Evolutionary conservation across 495 filamentous ascomycete genomes (phyloP).

Genomic region (Halenospora varia): DNA sequence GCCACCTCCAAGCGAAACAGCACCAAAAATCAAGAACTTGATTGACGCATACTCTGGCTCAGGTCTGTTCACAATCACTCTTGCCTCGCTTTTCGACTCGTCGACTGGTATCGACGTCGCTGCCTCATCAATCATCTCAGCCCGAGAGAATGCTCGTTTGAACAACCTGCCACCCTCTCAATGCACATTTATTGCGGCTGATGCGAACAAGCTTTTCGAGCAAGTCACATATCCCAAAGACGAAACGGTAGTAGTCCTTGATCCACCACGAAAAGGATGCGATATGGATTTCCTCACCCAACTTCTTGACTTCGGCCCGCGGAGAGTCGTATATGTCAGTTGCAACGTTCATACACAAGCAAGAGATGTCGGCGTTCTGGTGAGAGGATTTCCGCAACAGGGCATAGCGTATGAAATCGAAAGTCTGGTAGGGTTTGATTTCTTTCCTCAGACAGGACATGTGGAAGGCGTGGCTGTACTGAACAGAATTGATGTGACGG

Average conservation of each 20-base stretch:
- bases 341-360: conserved; percentile 99
- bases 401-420: conserved; percentile 77
- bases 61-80: conserved; percentile 93
- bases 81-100: conserved; percentile 72
- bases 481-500: conserved; percentile 44
- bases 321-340: conserved; percentile 84
- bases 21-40: conserved; percentile 65
- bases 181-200: conserved; percentile 77
- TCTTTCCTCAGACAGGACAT: conserved; percentile 97
- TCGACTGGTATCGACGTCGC: conserved; percentile 53
- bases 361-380: conserved; percentile 80
- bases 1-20: conserved; percentile 32
- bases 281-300: conserved; percentile 80
- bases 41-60: conserved; percentile 97
- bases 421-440: conserved; percentile 90
- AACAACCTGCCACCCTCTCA: conserved; percentile 59
- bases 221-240: conserved; percentile 63
- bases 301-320: conserved; percentile 69
- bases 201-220: conserved; percentile 78
- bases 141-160: conserved; percentile 67
- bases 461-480: conserved; percentile 92
- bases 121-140: conserved; percentile 66
- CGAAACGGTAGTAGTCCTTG: conserved; percentile 85
- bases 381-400: conserved; percentile 35
- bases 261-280: conserved; percentile 93